These are phyloP conservation scores for Sclerotinia nivalis DNA, from an alignment of 2,329 filamentous ascomycete species.

Conservation along the genomic window DNA sequence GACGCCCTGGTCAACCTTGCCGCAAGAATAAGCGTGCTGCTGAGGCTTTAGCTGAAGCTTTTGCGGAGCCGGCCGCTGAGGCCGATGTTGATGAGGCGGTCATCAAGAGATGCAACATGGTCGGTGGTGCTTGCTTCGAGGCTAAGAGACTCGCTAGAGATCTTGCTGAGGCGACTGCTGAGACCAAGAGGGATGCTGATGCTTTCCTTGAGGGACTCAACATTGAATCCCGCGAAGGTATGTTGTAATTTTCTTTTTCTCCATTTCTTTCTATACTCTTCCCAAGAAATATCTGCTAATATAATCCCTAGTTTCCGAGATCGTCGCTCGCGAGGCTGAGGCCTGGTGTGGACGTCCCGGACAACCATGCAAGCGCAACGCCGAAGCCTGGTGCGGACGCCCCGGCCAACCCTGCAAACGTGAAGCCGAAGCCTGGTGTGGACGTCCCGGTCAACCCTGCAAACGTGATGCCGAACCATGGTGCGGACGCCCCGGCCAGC, in stretches of 20 bases:
- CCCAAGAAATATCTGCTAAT: slow-evolving; percentile 1
- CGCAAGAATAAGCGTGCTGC: slow-evolving; percentile 12
- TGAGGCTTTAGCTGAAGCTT: slow-evolving; percentile 16
- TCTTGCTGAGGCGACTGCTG: slow-evolving; percentile 20
- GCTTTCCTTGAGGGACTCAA: slow-evolving; percentile 15
- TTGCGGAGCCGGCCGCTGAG: slow-evolving; percentile 11
- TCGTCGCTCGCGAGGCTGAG: slow-evolving; percentile 23
- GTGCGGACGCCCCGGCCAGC: slow-evolving; percentile 29
- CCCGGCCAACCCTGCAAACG: slow-evolving; percentile 33
- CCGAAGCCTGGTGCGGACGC: slow-evolving; percentile 38
- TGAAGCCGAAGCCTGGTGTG: slow-evolving; percentile 32
- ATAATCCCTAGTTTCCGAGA: slow-evolving; percentile 16
- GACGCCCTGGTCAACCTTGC: slow-evolving; percentile 22
- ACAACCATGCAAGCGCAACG: slow-evolving; percentile 30
- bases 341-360: slow-evolving; percentile 22
- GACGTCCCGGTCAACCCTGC: slow-evolving; percentile 28
- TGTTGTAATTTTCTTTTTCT: not conserved
- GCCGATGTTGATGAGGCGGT: slow-evolving; percentile 19
- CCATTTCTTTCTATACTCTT: not conserved
- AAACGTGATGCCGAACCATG: slow-evolving; percentile 27
- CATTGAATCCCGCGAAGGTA: slow-evolving; percentile 22
- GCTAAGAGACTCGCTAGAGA: slow-evolving; percentile 26
- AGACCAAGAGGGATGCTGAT: not conserved
- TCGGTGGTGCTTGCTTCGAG: slow-evolving; percentile 26
- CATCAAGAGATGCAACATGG: slow-evolving; percentile 24